Conservation (phyloP, 441 rosid species). For the Pelargonium cotyledonis region DNA sequence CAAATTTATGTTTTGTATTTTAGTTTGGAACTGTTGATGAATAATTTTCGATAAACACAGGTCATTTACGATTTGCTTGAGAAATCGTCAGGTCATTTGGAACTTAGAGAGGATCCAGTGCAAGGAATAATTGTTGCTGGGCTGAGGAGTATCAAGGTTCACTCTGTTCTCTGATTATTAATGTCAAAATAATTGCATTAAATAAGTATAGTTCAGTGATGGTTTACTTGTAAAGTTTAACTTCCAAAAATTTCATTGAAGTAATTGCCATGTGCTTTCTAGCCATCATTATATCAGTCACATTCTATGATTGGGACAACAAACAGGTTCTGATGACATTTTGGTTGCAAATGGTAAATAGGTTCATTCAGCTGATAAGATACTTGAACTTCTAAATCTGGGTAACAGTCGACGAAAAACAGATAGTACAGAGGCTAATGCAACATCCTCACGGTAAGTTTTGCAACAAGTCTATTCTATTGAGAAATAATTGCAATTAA, state of each 20-base stretch:
- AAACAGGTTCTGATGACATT: conserved; percentile 17
- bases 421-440: conserved; percentile 84
- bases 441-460: conserved; percentile 71
- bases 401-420: conserved; percentile 88
- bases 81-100: conserved; percentile 83
- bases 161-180: conserved; percentile 12
- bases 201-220: conserved; percentile 6
- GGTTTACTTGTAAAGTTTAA: not conserved
- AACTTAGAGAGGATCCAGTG: conserved; percentile 95
- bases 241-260: not conserved
- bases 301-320: conserved; percentile 1
- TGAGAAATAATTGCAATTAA: no score
- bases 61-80: conserved; percentile 92
- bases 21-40: not conserved
- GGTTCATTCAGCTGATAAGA: conserved; percentile 85
- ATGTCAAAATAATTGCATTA: not conserved
- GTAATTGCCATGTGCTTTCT: not conserved
- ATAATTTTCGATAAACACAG: conserved; percentile 33
- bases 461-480: no score
- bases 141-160: conserved; percentile 77
- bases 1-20: conserved; percentile 1
- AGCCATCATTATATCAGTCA: not conserved
- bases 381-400: conserved; percentile 78
- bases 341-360: conserved; percentile 22
- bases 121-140: conserved; percentile 85